These are phyloP conservation scores for Lentinula lateritia DNA, from an alignment of 768 basidiomycete species.

Conservation along the genomic window DNA sequence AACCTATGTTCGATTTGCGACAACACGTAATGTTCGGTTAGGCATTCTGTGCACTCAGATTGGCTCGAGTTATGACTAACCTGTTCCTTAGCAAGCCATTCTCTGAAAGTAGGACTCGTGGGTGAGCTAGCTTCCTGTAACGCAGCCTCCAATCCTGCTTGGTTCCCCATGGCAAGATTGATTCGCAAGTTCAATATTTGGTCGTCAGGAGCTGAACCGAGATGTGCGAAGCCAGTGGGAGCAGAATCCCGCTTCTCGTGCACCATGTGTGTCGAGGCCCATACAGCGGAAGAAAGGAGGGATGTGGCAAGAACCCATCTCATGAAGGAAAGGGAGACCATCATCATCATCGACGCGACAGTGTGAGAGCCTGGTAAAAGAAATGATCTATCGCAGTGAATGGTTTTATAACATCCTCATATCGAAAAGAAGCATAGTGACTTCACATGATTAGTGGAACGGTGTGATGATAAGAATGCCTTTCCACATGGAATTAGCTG, in stretches of 20 bases:
- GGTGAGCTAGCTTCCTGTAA: conserved; percentile 26
- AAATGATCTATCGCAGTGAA: not conserved
- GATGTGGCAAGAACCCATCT: not conserved
- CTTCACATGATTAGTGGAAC: not conserved
- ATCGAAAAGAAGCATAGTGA: not conserved
- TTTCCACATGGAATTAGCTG: not conserved
- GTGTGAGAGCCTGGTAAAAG: not conserved
- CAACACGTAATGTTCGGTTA: too few species aligned
- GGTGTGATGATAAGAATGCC: not conserved
- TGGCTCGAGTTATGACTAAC: conserved; percentile 10
- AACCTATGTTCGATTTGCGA: conserved; percentile 7
- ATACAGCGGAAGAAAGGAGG: not conserved
- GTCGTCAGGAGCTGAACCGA: conserved; percentile 14
- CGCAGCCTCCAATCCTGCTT: conserved; percentile 24
- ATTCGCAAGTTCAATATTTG: conserved; percentile 24
- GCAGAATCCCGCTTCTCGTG: conserved; percentile 17
- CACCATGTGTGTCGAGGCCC: conserved; percentile 6
- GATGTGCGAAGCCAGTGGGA: conserved; percentile 19
- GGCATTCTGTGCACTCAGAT: not conserved
- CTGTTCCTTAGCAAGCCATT: conserved; percentile 27
- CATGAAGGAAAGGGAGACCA: not conserved
- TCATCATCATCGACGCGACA: not conserved
- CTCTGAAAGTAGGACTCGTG: conserved; percentile 20
- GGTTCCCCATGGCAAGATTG: conserved; percentile 24
- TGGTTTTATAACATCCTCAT: not conserved